Conservation (phyloP, 1,284 basidiomycete genomes). For the Ceratobasidium sp. region DNA sequence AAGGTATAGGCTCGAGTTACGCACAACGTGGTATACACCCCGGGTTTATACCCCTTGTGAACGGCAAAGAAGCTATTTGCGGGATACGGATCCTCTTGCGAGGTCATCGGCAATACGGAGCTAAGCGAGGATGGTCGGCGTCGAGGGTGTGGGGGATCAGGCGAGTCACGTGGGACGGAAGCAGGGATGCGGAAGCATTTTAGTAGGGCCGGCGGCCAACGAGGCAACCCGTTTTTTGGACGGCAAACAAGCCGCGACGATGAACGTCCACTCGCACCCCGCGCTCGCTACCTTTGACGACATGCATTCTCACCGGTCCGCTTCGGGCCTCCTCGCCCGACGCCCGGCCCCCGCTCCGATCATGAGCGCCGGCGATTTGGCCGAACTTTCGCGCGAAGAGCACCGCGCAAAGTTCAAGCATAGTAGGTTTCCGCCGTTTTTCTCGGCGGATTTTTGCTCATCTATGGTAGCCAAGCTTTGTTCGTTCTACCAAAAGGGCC, state of each 20-base stretch:
- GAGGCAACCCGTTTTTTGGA: conserved; percentile 26
- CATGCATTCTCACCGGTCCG: conserved; percentile 3
- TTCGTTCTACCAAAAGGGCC: conserved; percentile 43
- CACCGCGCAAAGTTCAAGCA: conserved; percentile 38
- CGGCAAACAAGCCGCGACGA: conserved; percentile 32
- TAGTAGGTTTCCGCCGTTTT: conserved; percentile 5
- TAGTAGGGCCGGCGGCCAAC: not conserved
- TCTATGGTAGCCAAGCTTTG: conserved; percentile 31
- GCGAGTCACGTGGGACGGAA: conserved; percentile 13
- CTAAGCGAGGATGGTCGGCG: not conserved
- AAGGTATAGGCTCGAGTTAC: not conserved
- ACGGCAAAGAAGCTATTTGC: not conserved
- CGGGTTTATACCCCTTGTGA: conserved; percentile 11
- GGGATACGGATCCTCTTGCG: not conserved
- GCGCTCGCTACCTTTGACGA: conserved; percentile 35
- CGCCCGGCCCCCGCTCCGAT: conserved; percentile 7
- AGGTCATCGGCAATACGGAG: conserved; percentile 4
- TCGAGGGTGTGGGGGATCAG: conserved; percentile 14
- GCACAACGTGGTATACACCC: not conserved
- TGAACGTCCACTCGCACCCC: conserved; percentile 33
- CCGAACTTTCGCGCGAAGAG: conserved; percentile 39
- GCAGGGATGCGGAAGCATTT: conserved; percentile 29
- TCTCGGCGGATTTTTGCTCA: not conserved
- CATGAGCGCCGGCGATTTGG: conserved; percentile 30
- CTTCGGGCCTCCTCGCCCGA: not conserved